A percentile compares a stretch with the other conserved stretches of the same genome.
Evolutionary conservation across 257 asterid species (phyloP).

Genomic region (Nicotiana paniculata): DNA sequence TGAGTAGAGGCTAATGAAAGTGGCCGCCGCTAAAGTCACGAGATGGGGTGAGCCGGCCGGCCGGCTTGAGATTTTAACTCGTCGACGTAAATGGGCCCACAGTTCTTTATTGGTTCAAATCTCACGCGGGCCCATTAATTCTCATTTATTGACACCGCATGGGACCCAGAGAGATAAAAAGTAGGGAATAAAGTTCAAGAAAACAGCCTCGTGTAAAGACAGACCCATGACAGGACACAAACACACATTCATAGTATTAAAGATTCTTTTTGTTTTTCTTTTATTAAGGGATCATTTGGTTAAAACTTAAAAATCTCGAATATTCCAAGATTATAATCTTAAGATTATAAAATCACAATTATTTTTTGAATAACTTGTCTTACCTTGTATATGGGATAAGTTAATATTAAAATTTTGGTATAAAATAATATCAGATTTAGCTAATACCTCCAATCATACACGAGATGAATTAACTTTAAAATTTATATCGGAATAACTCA

Average conservation of each 20-base stretch:
- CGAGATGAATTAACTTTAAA: no score
- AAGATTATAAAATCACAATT: no score
- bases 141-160: slow-evolving; percentile 35
- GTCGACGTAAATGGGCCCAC: slow-evolving; percentile 19
- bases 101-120: slow-evolving; percentile 20
- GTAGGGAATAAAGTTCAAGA: background rate
- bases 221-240: background rate
- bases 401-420: no score
- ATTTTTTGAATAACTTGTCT: no score
- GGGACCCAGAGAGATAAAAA: background rate
- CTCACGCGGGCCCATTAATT: slow-evolving; percentile 37
- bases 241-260: background rate
- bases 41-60: slow-evolving; percentile 1
- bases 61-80: background rate
- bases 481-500: no score
- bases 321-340: no score
- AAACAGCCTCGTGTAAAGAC: background rate
- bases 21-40: slow-evolving; percentile 33
- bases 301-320: no score
- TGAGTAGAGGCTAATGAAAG: slow-evolving; percentile 7
- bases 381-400: no score
- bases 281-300: no score
- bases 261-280: background rate
- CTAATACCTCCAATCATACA: no score
- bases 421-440: no score